These are phyloP conservation scores for Leccinum disarticulatum DNA, from an alignment of 768 basidiomycete species.

Conservation along the genomic window DNA sequence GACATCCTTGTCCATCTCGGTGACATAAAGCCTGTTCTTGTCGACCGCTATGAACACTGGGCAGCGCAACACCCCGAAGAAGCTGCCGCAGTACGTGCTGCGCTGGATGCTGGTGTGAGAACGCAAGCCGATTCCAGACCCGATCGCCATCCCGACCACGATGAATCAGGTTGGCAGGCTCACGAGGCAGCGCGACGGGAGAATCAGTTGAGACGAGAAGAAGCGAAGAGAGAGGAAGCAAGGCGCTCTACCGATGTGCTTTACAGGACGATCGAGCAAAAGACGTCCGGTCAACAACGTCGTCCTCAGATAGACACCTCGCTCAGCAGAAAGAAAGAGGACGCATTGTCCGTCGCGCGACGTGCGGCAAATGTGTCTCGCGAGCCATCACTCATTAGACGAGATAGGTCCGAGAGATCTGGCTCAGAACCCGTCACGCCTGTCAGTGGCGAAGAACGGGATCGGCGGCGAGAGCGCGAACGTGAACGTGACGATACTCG, in stretches of 20 bases:
- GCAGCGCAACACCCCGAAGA: conserved; percentile 42
- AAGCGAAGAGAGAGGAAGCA: conserved; percentile 36
- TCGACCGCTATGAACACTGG: conserved; percentile 67
- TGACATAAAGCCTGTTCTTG: conserved; percentile 61
- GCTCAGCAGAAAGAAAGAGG: conserved; percentile 32
- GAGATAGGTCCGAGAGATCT: conserved; percentile 22
- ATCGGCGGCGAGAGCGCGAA: conserved; percentile 25
- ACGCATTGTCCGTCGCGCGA: conserved; percentile 25
- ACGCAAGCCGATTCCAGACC: conserved; percentile 27
- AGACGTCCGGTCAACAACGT: conserved; percentile 13
- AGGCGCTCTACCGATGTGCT: conserved; percentile 36
- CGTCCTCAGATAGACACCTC: conserved; percentile 32
- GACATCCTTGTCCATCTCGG: conserved; percentile 68
- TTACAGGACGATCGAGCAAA: conserved; percentile 27
- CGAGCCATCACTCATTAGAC: conserved; percentile 25
- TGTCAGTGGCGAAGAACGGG: conserved; percentile 26
- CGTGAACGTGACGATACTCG: conserved; percentile 31
- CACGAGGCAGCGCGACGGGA: conserved; percentile 34
- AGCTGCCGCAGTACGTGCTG: conserved; percentile 21
- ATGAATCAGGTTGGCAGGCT: conserved; percentile 34
- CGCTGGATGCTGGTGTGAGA: conserved; percentile 21
- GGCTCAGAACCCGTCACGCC: conserved; percentile 30
- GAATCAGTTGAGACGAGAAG: conserved; percentile 33
- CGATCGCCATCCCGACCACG: conserved; percentile 25
- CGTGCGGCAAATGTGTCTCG: conserved; percentile 26